Evolutionary conservation across 2,329 filamentous ascomycete genomes (phyloP).

Genomic region (Lecanosticta acicola): DNA sequence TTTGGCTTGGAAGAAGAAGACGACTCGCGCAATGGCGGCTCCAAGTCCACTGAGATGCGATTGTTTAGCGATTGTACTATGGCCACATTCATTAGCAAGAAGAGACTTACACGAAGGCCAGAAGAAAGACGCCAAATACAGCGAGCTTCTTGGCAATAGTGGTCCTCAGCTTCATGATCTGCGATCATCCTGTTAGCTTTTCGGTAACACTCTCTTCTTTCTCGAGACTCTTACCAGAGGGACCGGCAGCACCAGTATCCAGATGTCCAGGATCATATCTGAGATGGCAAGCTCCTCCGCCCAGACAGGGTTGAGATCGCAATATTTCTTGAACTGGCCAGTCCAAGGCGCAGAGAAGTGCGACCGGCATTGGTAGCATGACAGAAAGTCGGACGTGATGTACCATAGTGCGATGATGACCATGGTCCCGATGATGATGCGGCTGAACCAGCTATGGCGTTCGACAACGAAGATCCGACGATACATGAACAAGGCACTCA

Average conservation of each 20-base stretch:
- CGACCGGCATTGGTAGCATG: background rate
- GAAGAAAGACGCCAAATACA: background rate
- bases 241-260: slow-evolving; percentile 2
- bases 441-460: background rate
- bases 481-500: slow-evolving; percentile 5
- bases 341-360: background rate
- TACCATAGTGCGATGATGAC: slow-evolving; percentile 3
- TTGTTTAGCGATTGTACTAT: too few relatives aligned
- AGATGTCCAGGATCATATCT: slow-evolving; percentile 4
- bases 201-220: background rate
- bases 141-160: background rate
- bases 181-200: background rate
- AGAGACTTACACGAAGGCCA: slow-evolving; percentile 3
- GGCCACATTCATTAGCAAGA: background rate
- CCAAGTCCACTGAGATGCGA: background rate
- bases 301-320: background rate
- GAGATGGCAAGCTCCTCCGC: background rate
- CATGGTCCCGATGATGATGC: background rate
- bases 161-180: background rate
- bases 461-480: slow-evolving; percentile 1
- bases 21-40: slow-evolving; percentile 1
- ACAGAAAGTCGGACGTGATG: slow-evolving; percentile 1
- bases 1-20: background rate
- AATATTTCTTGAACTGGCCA: background rate
- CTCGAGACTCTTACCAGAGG: slow-evolving; percentile 1